A percentile compares a stretch with the other conserved stretches of the same genome.
phyloP scores from a whole-genome alignment of 108 stramenopile genomes.

The Skeletonema menzelii region DNA sequence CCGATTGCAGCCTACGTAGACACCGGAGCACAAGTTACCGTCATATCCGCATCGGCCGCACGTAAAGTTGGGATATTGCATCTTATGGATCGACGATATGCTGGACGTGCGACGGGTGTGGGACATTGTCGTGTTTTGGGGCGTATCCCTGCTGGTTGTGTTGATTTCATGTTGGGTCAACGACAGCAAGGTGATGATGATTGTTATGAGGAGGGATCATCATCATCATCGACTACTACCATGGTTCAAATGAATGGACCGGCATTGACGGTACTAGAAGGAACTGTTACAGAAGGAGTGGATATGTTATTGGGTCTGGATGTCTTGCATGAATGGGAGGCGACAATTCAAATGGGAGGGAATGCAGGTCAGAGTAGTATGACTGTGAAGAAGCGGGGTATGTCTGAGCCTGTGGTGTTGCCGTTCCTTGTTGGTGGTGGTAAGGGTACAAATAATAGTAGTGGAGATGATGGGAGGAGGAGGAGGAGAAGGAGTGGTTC shows the following conservation, averaged over 20 bases:
- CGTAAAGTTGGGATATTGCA: slow-evolving; percentile 50
- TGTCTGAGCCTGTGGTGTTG: background rate
- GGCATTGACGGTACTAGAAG: slow-evolving; percentile 55
- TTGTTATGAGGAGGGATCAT: too few relatives aligned
- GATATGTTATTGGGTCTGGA: slow-evolving; percentile 51
- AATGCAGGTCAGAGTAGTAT: background rate
- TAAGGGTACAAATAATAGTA: background rate
- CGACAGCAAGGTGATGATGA: slow-evolving; percentile 3
- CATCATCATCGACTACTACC: too few relatives aligned
- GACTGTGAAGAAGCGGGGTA: background rate
- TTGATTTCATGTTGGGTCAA: slow-evolving; percentile 40
- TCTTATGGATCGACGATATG: slow-evolving; percentile 66
- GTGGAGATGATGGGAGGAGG: background rate
- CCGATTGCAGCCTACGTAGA: slow-evolving; percentile 60
- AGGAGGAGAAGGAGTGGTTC: background rate
- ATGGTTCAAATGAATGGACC: slow-evolving; percentile 45
- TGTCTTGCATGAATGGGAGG: slow-evolving; percentile 53
- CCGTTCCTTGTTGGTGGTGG: background rate
- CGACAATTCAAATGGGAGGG: slow-evolving; percentile 38
- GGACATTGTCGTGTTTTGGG: slow-evolving; percentile 62
- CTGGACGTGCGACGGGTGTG: slow-evolving; percentile 64
- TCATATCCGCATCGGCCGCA: slow-evolving; percentile 55
- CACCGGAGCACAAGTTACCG: slow-evolving; percentile 70
- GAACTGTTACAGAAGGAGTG: slow-evolving; percentile 49
- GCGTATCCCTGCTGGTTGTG: slow-evolving; percentile 54